phyloP scores from a whole-genome alignment of 2,329 filamentous ascomycete genomes.

The Hypoxylon rubiginosum region DNA sequence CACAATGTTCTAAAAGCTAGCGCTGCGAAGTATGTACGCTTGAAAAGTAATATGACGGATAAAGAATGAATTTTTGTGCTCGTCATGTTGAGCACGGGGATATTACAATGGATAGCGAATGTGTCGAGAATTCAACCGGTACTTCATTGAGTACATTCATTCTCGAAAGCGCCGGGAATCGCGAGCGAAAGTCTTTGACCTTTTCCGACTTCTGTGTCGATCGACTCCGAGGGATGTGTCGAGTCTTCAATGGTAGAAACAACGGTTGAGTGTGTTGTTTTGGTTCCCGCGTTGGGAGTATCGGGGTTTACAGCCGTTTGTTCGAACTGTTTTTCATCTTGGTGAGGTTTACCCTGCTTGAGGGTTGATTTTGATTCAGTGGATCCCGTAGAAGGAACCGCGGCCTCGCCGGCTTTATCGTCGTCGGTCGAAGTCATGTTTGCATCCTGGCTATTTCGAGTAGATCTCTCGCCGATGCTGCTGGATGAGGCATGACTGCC shows the following conservation, averaged over 20 bases:
- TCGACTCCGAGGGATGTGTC: slow-evolving; percentile 42
- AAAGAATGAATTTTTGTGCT: slow-evolving; percentile 36
- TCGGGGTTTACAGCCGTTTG: slow-evolving; percentile 14
- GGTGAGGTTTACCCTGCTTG: slow-evolving; percentile 15
- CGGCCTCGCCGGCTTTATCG: slow-evolving; percentile 21
- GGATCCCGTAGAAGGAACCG: slow-evolving; percentile 25
- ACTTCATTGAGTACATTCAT: slow-evolving; percentile 20
- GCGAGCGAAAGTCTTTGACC: slow-evolving; percentile 54
- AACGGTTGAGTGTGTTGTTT: neutral
- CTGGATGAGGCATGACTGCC: slow-evolving; percentile 45
- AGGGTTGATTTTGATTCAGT: slow-evolving; percentile 27
- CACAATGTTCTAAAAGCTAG: slow-evolving; percentile 39
- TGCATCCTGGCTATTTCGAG: slow-evolving; percentile 54
- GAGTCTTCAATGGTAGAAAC: slow-evolving; percentile 29
- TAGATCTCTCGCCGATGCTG: slow-evolving; percentile 52
- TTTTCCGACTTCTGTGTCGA: slow-evolving; percentile 43
- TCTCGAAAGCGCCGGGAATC: slow-evolving; percentile 52
- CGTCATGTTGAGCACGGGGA: slow-evolving; percentile 18
- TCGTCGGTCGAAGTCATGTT: slow-evolving; percentile 26
- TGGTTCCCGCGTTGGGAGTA: neutral
- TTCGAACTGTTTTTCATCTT: slow-evolving; percentile 26
- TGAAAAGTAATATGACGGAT: slow-evolving; percentile 33
- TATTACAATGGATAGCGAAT: slow-evolving; percentile 27
- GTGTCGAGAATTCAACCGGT: slow-evolving; percentile 32
- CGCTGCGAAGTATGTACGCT: slow-evolving; percentile 39